Evolutionary conservation across 1,139 yeast genomes (phyloP).

Genomic region (Taphrina betulina): DNA sequence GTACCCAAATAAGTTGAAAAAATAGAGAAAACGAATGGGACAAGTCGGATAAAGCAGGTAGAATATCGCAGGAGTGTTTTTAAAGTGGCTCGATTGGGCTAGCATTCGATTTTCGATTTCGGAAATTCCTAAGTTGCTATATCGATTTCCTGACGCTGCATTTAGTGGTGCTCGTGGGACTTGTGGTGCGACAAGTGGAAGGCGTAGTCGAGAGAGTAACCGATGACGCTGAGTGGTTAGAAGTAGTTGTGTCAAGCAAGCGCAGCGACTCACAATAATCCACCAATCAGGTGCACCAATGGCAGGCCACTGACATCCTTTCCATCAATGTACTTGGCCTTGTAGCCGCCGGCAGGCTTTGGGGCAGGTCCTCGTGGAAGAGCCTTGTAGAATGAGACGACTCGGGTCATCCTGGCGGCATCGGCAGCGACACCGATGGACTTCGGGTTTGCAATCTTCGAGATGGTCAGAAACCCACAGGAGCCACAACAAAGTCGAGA

Average conservation of each 20-base stretch:
- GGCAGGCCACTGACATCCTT: conserved; percentile 72
- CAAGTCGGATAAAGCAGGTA: too few relatives aligned
- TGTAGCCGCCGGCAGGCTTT: conserved; percentile 48
- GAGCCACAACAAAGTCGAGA: not conserved
- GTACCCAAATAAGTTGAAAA: too few relatives aligned
- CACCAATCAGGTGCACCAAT: conserved; percentile 44
- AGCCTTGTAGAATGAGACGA: conserved; percentile 91
- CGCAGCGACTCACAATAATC: conserved; percentile 24
- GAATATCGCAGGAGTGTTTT: too few relatives aligned
- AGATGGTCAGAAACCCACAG: not conserved
- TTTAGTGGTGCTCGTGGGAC: conserved; percentile 29
- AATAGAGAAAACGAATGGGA: too few relatives aligned
- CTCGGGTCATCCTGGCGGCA: conserved; percentile 95
- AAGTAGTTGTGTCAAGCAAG: too few relatives aligned
- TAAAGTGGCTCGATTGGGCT: too few relatives aligned
- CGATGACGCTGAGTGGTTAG: conserved; percentile 26
- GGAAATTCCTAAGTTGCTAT: too few relatives aligned
- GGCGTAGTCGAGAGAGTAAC: conserved; percentile 31
- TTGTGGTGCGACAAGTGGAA: conserved; percentile 33
- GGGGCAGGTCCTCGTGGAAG: conserved; percentile 94
- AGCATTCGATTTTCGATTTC: too few relatives aligned
- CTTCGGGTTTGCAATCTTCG: conserved; percentile 46
- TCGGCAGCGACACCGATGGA: conserved; percentile 93
- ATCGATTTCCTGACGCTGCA: too few relatives aligned
- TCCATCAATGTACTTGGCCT: conserved; percentile 66